A percentile compares a stretch with the other conserved stretches of the same genome.
Evolutionary conservation across 345 rosid species (phyloP).

Genomic region (Clarkia xantiana): DNA sequence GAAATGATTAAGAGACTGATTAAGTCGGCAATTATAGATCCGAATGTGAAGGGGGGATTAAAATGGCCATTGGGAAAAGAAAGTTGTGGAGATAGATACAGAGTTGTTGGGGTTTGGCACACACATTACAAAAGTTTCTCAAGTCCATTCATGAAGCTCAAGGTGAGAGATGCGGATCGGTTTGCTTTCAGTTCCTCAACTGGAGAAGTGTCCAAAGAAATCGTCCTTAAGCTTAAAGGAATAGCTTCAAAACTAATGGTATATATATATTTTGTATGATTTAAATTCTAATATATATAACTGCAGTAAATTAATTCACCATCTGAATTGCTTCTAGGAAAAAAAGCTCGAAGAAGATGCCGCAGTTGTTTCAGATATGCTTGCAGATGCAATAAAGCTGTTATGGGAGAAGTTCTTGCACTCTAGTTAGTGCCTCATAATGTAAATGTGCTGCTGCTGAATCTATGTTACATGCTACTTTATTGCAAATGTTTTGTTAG

Average conservation of each 20-base stretch:
- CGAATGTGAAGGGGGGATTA: conserved; percentile 52
- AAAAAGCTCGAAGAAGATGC: conserved; percentile 7
- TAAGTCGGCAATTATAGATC: conserved; percentile 36
- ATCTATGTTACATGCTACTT: no score
- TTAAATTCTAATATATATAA: background rate
- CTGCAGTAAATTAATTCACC: background rate
- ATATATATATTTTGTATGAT: conserved; percentile 3
- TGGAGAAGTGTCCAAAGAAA: conserved; percentile 27
- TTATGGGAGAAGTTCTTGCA: conserved; percentile 26
- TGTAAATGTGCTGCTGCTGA: no score
- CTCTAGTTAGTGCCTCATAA: no score
- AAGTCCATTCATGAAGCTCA: conserved; percentile 28
- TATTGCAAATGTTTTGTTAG: no score
- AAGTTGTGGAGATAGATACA: conserved; percentile 26
- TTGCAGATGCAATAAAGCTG: conserved; percentile 21
- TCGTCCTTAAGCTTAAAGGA: conserved; percentile 31
- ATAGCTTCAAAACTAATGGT: conserved; percentile 22
- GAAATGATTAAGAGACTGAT: conserved; percentile 28
- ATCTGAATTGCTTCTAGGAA: conserved; percentile 20
- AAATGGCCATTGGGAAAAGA: conserved; percentile 44
- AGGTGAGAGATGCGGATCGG: conserved; percentile 46
- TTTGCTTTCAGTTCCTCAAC: conserved; percentile 26
- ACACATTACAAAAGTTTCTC: conserved; percentile 20
- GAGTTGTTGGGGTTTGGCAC: conserved; percentile 34
- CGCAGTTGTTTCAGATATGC: conserved; percentile 14